A percentile compares a stretch with the other conserved stretches of the same genome.
phyloP scores from a whole-genome alignment of 2,329 filamentous ascomycete genomes.

The Zasmidium angulare region DNA sequence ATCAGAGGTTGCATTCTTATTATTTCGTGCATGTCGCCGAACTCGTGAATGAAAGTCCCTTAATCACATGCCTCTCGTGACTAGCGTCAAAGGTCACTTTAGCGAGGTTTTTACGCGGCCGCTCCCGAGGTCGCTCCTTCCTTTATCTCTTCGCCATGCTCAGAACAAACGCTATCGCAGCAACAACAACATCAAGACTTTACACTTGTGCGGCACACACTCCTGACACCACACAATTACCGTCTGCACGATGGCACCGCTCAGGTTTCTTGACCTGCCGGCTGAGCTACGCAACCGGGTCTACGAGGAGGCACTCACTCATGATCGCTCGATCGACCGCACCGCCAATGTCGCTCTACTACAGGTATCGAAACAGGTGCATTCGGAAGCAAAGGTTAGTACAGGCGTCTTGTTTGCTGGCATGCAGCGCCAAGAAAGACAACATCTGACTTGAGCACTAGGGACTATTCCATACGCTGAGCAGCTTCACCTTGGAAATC shows the following conservation, averaged over 20 bases:
- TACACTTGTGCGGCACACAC: too few species aligned
- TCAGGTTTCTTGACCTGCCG: not conserved
- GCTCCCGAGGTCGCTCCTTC: too few species aligned
- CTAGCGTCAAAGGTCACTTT: too few species aligned
- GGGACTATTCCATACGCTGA: not conserved
- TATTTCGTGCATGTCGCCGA: too few species aligned
- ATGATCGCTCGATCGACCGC: not conserved
- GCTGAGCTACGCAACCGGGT: slow-evolving; percentile 2
- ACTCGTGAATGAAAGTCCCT: too few species aligned
- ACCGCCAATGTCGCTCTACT: not conserved
- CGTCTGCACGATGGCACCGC: not conserved
- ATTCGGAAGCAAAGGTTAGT: not conserved
- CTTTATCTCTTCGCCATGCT: too few species aligned
- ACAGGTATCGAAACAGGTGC: not conserved
- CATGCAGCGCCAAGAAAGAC: not conserved
- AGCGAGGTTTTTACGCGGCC: too few species aligned
- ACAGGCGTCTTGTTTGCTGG: not conserved
- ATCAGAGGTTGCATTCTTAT: too few species aligned
- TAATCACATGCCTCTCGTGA: too few species aligned
- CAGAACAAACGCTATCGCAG: too few species aligned
- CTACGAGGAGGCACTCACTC: slow-evolving; percentile 2
- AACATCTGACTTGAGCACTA: not conserved
- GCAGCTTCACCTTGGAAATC: not conserved
- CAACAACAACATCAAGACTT: too few species aligned
- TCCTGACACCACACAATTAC: too few species aligned